Conservation (phyloP, 305 asterid genomes). For the Euphrasia arctica region DNA sequence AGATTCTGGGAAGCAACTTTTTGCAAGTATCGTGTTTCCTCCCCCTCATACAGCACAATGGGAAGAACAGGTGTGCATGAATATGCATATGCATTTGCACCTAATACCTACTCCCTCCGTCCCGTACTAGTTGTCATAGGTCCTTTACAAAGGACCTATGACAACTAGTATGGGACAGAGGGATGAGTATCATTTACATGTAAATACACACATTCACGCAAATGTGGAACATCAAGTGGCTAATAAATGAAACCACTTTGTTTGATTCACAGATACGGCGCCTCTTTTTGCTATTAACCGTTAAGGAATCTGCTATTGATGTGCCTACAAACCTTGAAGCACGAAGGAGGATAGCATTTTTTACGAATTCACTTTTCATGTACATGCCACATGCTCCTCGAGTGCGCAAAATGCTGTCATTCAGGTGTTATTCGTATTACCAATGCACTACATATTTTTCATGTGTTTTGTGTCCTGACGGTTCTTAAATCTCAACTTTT, state of each 20-base stretch:
- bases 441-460: conserved; percentile 13
- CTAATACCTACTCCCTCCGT: neutral
- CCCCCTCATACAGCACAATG: conserved; percentile 74
- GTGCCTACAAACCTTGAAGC: conserved; percentile 92
- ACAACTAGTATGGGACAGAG: too few relatives aligned
- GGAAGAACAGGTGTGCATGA: conserved; percentile 70
- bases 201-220: conserved; percentile 4
- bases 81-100: conserved; percentile 23
- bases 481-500: conserved; percentile 9
- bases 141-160: too few relatives aligned
- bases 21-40: conserved; percentile 68
- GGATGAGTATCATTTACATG: neutral
- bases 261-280: conserved; percentile 60
- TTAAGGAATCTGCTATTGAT: conserved; percentile 77
- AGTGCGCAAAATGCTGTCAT: conserved; percentile 86
- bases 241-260: conserved; percentile 19
- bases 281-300: conserved; percentile 76
- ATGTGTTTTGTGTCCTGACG: conserved; percentile 17
- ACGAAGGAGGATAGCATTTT: conserved; percentile 76
- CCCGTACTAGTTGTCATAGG: too few relatives aligned
- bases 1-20: conserved; percentile 77
- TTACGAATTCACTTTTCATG: conserved; percentile 84
- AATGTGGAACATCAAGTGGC: conserved; percentile 12
- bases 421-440: conserved; percentile 49
- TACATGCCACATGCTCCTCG: conserved; percentile 90